Base-by-base conservation (phyloP, 1,139 yeast genomes). In the Zygoascus sp. region DNA sequence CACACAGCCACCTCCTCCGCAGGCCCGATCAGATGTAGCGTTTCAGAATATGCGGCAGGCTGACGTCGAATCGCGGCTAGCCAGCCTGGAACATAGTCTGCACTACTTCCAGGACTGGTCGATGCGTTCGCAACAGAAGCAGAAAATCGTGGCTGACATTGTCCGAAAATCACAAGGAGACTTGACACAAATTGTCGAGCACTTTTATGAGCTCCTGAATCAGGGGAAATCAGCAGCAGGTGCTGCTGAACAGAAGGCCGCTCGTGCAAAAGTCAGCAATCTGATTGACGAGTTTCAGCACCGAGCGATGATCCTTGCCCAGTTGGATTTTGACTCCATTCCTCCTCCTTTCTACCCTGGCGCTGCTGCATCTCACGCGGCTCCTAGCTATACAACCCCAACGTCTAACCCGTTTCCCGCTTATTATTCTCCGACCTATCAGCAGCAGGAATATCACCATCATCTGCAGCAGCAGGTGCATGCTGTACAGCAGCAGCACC, bases 141-240 rank as follows among this genome's bases (percentile, higher is more conserved):
- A 40, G 11, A 40, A 40, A 21, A 19, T 40, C 8, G 37, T 40
- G 10, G 25, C 35, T 9, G 43, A 40, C 13, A 22, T 40, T 30
- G 36, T 40, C 11, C 25, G 53, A 30, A 49, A 53, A 39, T 50
- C 57, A 4, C 57, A 53, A 32, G 27, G 45, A n/a, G 56, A 53
- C 35, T 27, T 58, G 17, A 44, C 47, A 30, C 51, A 47, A 37
- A 42, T 56, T 11, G 44, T 53, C 25, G 39, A 35, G 27, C 25
- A 20, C 15, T 6, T 35, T 11, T 21, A 35, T 19, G 39, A 35
- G 4, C 27, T 4, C 6, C 58, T 54, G 10, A 36, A 50, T 17
- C 23, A 55, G 13, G 30, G 19, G n/a, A 13, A 25, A 7, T 11
- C 41, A 4, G 22, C 41, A 4, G 22, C 22, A 4, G 21, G 19